phyloP scores from a whole-genome alignment of 2,329 filamentous ascomycete species.

The Davidsoniella australis region DNA sequence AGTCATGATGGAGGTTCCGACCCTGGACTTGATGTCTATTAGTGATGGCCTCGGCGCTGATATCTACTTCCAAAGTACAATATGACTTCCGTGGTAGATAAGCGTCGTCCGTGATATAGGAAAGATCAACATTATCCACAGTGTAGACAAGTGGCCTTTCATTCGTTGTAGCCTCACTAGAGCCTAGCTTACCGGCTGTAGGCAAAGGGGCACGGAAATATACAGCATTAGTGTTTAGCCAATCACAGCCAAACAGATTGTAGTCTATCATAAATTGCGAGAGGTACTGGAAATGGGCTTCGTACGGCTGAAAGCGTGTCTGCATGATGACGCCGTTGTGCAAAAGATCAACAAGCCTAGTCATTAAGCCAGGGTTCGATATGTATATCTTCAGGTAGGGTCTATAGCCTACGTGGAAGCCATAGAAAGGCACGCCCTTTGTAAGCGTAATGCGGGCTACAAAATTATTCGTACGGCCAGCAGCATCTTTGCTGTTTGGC shows the following conservation, averaged over 20 bases:
- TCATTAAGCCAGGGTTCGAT: slow-evolving; percentile 73
- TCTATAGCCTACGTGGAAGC: slow-evolving; percentile 80
- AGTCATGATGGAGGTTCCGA: slow-evolving; percentile 72
- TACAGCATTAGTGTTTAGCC: slow-evolving; percentile 50
- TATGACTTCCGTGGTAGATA: slow-evolving; percentile 64
- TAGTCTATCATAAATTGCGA: slow-evolving; percentile 98
- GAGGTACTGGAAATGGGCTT: slow-evolving; percentile 82
- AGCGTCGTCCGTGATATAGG: slow-evolving; percentile 36
- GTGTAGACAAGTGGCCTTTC: slow-evolving; percentile 46
- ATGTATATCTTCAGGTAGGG: slow-evolving; percentile 92
- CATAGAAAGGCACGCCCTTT: slow-evolving; percentile 91
- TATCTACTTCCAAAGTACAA: slow-evolving; percentile 77
- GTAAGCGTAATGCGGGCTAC: slow-evolving; percentile 83
- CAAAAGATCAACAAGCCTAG: slow-evolving; percentile 70
- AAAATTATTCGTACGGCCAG: slow-evolving; percentile 38
- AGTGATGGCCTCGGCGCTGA: slow-evolving; percentile 72
- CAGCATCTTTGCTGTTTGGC: background rate
- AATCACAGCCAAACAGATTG: slow-evolving; percentile 78
- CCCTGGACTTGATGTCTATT: slow-evolving; percentile 64
- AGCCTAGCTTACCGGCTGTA: slow-evolving; percentile 40
- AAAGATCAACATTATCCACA: slow-evolving; percentile 20
- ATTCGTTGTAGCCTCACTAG: slow-evolving; percentile 59
- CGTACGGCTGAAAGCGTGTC: slow-evolving; percentile 72
- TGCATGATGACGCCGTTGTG: slow-evolving; percentile 80
- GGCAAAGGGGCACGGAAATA: slow-evolving; percentile 60